Evolutionary conservation across 225 moss, liverwort and hornwort genomes (phyloP), one percentile per base, ranked within the genome.

Genomic region (Antitrichia curtipendula): DNA sequence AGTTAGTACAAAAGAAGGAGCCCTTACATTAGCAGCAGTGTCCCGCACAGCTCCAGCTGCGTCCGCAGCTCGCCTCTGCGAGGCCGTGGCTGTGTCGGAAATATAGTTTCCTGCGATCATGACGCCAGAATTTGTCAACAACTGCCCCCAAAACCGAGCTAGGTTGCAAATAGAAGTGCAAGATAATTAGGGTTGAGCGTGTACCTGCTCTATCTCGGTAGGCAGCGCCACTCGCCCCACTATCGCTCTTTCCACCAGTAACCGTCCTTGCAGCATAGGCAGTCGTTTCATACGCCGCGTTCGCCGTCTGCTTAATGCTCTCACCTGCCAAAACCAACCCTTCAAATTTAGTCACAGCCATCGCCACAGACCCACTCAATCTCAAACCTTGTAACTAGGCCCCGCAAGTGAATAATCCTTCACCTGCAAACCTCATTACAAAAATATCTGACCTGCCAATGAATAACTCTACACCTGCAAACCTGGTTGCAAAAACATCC

Each of bases 291-390:
- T 90, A 92, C 2, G 91, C 93, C 29, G 92, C 92, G 56, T 91
- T 93, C 53, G 92, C 91, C 10, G 91, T 87, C 88, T 91, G 89
- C 87, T 87, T 92, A n/a, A 93, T 87, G 56, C 91, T 91, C 80
- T 92, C 91, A 49, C 92, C 93, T 93, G 68, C 38, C 9, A 57
- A 74, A 62, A 63, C 72, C 82, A 64, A 4, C 79, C 66, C 31
- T 49, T 16, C 82, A 40, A 70, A 9, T n/a, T 74, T 18, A 71
- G 50, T 22, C 87, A 47, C 41, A 15, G 23, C 41, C 53, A 58
- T 84, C 57, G 8, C 70, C 22, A 45, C 41, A 19, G 13, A 8
- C 66, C 24, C 53, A 40, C 38, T 29, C 8, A 2, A 38, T 31
- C 52, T 27, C 82, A 19, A 25, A 64, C 18, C 38, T 11, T n/a